Conservation (phyloP, 2,329 filamentous ascomycete genomes). For the Pseudonectria buxi region DNA sequence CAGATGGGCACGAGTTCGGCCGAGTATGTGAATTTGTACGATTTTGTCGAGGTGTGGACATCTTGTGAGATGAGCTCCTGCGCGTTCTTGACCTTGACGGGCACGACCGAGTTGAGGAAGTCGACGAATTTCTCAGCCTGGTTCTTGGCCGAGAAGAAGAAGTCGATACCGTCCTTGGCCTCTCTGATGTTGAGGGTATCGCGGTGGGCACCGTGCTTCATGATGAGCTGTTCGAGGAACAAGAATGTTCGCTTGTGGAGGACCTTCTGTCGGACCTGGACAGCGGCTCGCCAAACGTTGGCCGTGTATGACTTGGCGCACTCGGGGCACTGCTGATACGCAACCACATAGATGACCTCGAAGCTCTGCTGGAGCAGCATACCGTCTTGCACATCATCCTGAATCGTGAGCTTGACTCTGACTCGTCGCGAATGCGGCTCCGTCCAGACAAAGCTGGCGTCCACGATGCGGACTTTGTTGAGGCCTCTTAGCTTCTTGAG, state of each 20-base stretch:
- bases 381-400: constrained; percentile 58
- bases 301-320: constrained; percentile 94
- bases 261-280: constrained; percentile 96
- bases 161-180: constrained; percentile 90
- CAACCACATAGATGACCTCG: constrained; percentile 87
- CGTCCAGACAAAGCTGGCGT: constrained; percentile 96
- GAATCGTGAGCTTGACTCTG: constrained; percentile 92
- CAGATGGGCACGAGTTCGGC: constrained; percentile 88
- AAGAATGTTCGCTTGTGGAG: constrained; percentile 76
- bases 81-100: constrained; percentile 67
- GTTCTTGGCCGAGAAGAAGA: constrained; percentile 85
- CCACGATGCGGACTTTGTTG: constrained; percentile 86
- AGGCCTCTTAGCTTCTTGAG: constrained; percentile 81
- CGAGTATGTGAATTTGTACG: constrained; percentile 92
- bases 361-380: constrained; percentile 83
- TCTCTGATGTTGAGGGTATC: constrained; percentile 99
- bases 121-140: constrained; percentile 90
- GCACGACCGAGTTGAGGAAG: constrained; percentile 76
- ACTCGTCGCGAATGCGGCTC: constrained; percentile 91
- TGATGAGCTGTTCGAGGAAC: constrained; percentile 82
- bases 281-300: constrained; percentile 88
- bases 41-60: constrained; percentile 80
- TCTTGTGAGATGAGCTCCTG: constrained; percentile 90
- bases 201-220: constrained; percentile 85
- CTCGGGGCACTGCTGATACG: constrained; percentile 89